Base-by-base conservation (phyloP, 805 yeast genomes). In the Brettanomyces bruxellensis region DNA sequence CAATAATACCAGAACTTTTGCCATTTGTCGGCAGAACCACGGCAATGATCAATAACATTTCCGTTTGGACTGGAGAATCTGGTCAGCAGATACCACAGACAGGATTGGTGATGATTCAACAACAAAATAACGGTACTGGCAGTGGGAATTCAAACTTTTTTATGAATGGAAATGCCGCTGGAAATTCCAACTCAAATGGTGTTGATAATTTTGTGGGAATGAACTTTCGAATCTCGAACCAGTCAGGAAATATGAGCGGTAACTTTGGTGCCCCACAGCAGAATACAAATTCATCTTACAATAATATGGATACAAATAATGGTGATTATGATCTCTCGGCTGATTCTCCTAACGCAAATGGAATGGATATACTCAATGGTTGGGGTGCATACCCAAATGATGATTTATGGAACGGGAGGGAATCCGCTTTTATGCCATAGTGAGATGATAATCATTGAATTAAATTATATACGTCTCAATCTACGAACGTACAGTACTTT, bases 11-110 rank as follows among this genome's bases (percentile, higher is more conserved):
- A 5, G 65, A 64, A 36, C 51, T 60, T 30, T 49, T 62, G 38
- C 68, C 68, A 25, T 64, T 66, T 51, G 67, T 61, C 30, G 75
- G 73, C 12, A 70, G 81, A 25, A 74, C 82, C 1, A 77, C 76
- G 38, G 72, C 72, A 32, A 78, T 78, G 84, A 78, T 78, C 54
- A 76, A 69, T 55, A 76, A 78, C 53, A 78, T 78, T 35, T 75
- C 81, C 0, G 73, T 72, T 1, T 78, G 84, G 84, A 78, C 82
- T 0, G 76, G 73, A 18, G 72, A 69, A 48, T 61, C 67, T 34
- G 73, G 72, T 34, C 72, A 66, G 47, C 69, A 66, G 49, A 59
- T 66, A 22, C 68, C 67, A 12, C 67, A 64, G 46, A 61, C 67
- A 3, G 67, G 69, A 2, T 50, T 64, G 30, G 58, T 56, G 13